phyloP scores from a whole-genome alignment of 345 rosid genomes.

The Eucalyptus melliodora region DNA sequence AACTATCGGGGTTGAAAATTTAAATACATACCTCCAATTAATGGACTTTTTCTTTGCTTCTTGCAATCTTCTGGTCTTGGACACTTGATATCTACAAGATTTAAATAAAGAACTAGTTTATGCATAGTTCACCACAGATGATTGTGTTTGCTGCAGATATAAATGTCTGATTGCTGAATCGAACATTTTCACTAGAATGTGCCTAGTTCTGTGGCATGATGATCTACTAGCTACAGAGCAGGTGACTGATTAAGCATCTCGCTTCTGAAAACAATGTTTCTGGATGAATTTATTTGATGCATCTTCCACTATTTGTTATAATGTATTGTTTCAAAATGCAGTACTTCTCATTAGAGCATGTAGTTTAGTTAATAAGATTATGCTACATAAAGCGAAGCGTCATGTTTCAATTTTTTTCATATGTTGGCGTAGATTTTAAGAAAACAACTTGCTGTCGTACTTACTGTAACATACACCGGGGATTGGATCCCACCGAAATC shows the following conservation, averaged over 20 bases:
- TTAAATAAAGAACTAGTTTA: neutral
- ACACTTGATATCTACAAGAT: constrained; percentile 26
- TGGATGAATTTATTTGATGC: neutral
- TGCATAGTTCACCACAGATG: neutral
- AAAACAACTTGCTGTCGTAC: neutral
- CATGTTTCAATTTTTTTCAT: neutral
- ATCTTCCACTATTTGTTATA: neutral
- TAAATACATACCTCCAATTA: constrained; percentile 25
- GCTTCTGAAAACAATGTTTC: neutral
- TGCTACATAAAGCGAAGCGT: neutral
- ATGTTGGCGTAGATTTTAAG: neutral
- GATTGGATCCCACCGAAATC: constrained; percentile 44
- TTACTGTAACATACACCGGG: constrained; percentile 32
- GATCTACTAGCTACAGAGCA: neutral
- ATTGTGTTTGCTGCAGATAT: neutral
- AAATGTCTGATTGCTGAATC: neutral
- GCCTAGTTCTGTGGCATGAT: neutral
- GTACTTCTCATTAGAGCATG: neutral
- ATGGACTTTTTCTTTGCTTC: constrained; percentile 14
- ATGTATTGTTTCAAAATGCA: neutral
- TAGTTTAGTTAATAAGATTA: neutral
- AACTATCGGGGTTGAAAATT: neutral
- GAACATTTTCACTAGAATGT: neutral
- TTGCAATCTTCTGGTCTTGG: constrained; percentile 36
- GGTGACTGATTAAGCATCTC: neutral